These are phyloP conservation scores for Coccinonectria pachysandricola DNA, from an alignment of 2,329 filamentous ascomycete genomes.

Conservation along the genomic window DNA sequence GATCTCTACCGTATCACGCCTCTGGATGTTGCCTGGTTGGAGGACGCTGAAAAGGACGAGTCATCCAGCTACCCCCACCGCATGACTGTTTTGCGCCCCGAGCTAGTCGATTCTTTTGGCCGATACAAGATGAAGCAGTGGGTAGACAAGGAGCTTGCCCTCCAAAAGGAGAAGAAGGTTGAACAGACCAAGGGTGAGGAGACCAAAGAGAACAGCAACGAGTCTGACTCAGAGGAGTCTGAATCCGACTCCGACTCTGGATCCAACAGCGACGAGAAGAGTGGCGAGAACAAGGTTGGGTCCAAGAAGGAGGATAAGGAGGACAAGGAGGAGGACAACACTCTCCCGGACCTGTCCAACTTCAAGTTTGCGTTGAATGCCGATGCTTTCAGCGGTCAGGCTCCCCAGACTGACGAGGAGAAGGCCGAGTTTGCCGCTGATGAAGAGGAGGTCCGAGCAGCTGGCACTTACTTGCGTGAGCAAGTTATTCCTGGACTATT, in stretches of 20 bases:
- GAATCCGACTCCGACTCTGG: too few relatives aligned
- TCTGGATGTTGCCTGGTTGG: slow-evolving; percentile 81
- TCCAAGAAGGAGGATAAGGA: slow-evolving; percentile 20
- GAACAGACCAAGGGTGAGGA: slow-evolving; percentile 8
- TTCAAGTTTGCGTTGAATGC: slow-evolving; percentile 89
- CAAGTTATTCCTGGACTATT: slow-evolving; percentile 77
- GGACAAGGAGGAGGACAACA: slow-evolving; percentile 25
- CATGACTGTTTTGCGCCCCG: slow-evolving; percentile 87
- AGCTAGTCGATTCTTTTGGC: slow-evolving; percentile 79
- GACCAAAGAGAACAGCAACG: too few relatives aligned
- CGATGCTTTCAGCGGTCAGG: slow-evolving; percentile 88
- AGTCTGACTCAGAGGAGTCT: too few relatives aligned
- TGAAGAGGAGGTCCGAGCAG: slow-evolving; percentile 77
- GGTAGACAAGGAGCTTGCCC: slow-evolving; percentile 67
- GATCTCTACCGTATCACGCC: slow-evolving; percentile 93
- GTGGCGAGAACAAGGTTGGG: slow-evolving; percentile 12
- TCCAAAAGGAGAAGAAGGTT: slow-evolving; percentile 33
- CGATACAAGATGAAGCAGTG: slow-evolving; percentile 82
- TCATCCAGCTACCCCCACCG: slow-evolving; percentile 69
- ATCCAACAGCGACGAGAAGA: slow-evolving; percentile 21
- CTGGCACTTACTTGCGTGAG: slow-evolving; percentile 66
- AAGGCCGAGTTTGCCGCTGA: slow-evolving; percentile 74
- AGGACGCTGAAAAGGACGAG: slow-evolving; percentile 49
- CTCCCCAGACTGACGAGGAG: slow-evolving; percentile 81
- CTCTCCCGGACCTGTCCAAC: slow-evolving; percentile 73